These are phyloP conservation scores for Exophiala sp. DNA, from an alignment of 2,329 filamentous ascomycete genomes.

Conservation along the genomic window DNA sequence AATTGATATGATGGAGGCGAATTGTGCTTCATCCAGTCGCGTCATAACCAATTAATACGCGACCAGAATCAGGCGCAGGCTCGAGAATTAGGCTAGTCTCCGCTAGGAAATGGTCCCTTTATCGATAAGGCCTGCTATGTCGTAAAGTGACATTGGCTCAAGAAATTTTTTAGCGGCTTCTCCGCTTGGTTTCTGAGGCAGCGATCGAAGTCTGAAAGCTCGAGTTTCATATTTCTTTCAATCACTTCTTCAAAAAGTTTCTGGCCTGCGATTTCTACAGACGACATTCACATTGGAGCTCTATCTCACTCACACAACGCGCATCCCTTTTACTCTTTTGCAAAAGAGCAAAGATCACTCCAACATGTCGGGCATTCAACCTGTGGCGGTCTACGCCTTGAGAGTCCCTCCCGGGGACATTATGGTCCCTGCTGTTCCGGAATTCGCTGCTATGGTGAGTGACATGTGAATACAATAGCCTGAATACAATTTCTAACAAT, in stretches of 20 bases:
- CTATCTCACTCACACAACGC: neutral
- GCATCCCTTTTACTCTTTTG: constrained; percentile 19
- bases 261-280: neutral
- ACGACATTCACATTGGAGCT: neutral
- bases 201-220: neutral
- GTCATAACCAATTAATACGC: too few species aligned
- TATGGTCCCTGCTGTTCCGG: constrained; percentile 72
- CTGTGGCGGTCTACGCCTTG: constrained; percentile 85
- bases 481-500: constrained; percentile 1
- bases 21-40: too few species aligned
- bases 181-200: constrained; percentile 1
- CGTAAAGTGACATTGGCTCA: neutral
- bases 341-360: neutral
- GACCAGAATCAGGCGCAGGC: too few species aligned
- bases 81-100: neutral
- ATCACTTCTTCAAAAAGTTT: neutral
- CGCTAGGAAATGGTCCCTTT: neutral
- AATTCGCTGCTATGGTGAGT: constrained; percentile 81
- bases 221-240: constrained; percentile 3
- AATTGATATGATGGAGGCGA: neutral
- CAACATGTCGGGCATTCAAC: constrained; percentile 47
- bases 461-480: constrained; percentile 6
- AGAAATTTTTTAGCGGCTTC: constrained; percentile 1
- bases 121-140: neutral
- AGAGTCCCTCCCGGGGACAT: constrained; percentile 82